Base-by-base conservation (phyloP, 768 basidiomycete species). In the Kwoniella europaea region DNA sequence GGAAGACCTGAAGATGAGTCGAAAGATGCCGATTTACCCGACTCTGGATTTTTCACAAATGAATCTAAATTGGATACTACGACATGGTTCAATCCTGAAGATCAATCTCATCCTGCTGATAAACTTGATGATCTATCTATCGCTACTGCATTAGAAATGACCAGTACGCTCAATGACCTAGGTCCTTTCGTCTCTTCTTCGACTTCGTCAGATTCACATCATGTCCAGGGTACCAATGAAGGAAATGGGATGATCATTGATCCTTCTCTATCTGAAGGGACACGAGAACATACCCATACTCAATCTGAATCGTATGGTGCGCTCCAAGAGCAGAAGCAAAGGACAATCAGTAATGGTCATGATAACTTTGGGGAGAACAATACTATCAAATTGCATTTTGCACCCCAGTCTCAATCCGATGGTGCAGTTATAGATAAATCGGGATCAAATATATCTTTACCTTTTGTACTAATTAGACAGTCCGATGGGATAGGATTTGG, bases 141-240 rank as follows among this genome's bases (percentile, higher is more conserved):
- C 24, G 59, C 50, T 9, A 54, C 68, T 50, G 62, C 61, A 29
- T 35, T 65, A n/a, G 52, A 46, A 9, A 43, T 63, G 52, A 18
- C 46, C 18, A 22, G n/a, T 18, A 60, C 9, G 16, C 20, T 59
- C 3, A 24, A 63, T 62, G 50, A 20, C 1, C 18, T 46, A 44
- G 53, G 35, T 43, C 4, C 50, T 9, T 43, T 15, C 63, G n/a
- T 35, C 0, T 35, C 35, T 35, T 35, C 35, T 35, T 35, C 35
- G 35, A 35, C 35, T 35, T 35, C 7, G 35, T 35, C 35, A 35
- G 35, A 35, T 35, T 35, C 7, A 35, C 35, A 35, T 35, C 35
- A 35, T 6, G 35, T 35, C 7, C 35, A 35, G 35, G 1, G 1
- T 0, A 35, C 35, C 35, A 35, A 6, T 7, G 35, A 35, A 6